phyloP scores from a whole-genome alignment of 345 rosid species.

The Litchi chinensis region DNA sequence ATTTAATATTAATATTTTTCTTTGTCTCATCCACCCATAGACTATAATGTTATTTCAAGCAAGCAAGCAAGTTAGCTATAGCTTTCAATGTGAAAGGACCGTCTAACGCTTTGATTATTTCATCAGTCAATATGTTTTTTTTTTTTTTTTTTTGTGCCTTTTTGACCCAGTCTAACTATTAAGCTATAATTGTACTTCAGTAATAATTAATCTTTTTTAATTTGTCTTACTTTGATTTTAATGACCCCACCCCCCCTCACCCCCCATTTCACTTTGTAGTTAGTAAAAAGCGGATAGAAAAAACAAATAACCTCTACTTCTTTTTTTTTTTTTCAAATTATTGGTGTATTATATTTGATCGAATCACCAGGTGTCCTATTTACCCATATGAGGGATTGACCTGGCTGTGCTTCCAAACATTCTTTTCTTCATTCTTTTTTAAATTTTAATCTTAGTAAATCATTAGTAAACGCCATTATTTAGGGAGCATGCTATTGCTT shows the following conservation, averaged over 20 bases:
- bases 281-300: background rate
- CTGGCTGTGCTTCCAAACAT: conserved; percentile 8
- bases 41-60: background rate
- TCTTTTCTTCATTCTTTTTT: background rate
- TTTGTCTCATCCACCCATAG: background rate
- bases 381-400: conserved; percentile 33
- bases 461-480: conserved; percentile 21
- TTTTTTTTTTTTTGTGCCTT: background rate
- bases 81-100: conserved; percentile 23
- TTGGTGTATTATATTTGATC: conserved; percentile 7
- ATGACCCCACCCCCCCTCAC: too few species aligned
- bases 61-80: background rate
- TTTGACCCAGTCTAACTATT: conserved; percentile 22
- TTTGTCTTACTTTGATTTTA: background rate
- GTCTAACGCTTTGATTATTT: conserved; percentile 22
- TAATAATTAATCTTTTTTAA: background rate
- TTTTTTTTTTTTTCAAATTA: conserved; percentile 9
- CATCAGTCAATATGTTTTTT: background rate
- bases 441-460: background rate
- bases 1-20: background rate
- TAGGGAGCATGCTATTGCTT: background rate
- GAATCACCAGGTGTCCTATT: conserved; percentile 22
- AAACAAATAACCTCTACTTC: background rate
- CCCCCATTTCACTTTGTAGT: conserved; percentile 1
- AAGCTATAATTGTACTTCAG: background rate